phyloP scores from a whole-genome alignment of 352 stramenopile species.

The Globisporangium radiosum region DNA sequence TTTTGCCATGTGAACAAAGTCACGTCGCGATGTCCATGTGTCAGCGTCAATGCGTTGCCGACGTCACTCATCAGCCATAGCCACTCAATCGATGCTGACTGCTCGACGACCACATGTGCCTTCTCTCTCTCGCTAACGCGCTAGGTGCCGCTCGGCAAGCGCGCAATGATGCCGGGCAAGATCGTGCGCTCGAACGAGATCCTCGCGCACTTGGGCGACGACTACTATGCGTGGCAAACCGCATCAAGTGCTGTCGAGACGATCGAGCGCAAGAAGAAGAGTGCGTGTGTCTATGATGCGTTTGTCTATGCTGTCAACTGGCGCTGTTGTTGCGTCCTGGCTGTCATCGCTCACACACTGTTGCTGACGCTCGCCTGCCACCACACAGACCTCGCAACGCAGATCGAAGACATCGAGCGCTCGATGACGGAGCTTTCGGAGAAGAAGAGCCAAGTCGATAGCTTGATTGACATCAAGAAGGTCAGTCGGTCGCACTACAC shows the following conservation, averaged over 20 bases:
- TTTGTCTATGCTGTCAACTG: neutral
- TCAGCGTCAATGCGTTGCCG: too few species aligned
- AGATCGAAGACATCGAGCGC: conserved; percentile 52
- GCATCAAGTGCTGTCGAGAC: conserved; percentile 48
- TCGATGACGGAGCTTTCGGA: conserved; percentile 32
- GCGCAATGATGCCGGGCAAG: conserved; percentile 75
- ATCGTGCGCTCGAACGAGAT: conserved; percentile 84
- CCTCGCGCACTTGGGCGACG: conserved; percentile 69
- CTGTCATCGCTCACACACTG: neutral
- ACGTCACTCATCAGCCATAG: too few species aligned
- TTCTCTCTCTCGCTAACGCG: neutral
- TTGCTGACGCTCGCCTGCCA: neutral
- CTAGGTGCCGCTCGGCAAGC: conserved; percentile 70
- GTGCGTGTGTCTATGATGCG: conserved; percentile 16
- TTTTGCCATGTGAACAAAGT: neutral
- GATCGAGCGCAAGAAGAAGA: conserved; percentile 74
- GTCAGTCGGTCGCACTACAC: conserved; percentile 7
- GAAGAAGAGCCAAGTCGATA: conserved; percentile 65
- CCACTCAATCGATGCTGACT: neutral
- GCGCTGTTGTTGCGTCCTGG: neutral
- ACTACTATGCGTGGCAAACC: conserved; percentile 79
- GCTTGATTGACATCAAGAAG: conserved; percentile 68
- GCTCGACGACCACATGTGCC: neutral
- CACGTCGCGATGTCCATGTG: too few species aligned
- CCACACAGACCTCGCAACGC: conserved; percentile 29